Conservation (phyloP, 805 yeast genomes). For the Candida boidinii region DNA sequence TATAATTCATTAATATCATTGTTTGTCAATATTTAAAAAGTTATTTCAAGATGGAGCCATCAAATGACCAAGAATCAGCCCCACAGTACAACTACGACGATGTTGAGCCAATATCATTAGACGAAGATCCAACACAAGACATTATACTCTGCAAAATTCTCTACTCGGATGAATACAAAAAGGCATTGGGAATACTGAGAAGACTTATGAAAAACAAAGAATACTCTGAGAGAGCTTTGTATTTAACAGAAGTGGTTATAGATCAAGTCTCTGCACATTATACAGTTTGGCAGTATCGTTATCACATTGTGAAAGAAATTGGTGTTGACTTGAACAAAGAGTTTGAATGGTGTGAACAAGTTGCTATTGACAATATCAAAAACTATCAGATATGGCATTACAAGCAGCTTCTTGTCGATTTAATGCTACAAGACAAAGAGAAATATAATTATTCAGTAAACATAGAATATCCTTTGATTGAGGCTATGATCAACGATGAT, state of each 20-base stretch:
- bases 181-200: conserved; percentile 52
- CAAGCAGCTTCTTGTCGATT: conserved; percentile 55
- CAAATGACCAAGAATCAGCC: too few species aligned
- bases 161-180: conserved; percentile 64
- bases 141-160: conserved; percentile 45
- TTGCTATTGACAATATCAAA: conserved; percentile 72
- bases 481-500: conserved; percentile 67
- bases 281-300: conserved; percentile 77
- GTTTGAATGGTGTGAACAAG: conserved; percentile 68
- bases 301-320: conserved; percentile 36
- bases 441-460: conserved; percentile 27
- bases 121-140: background rate
- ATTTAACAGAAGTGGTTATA: conserved; percentile 56
- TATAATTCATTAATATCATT: too few species aligned
- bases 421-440: conserved; percentile 8
- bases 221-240: conserved; percentile 61
- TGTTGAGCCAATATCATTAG: conserved; percentile 1
- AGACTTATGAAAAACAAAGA: conserved; percentile 54
- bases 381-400: conserved; percentile 98
- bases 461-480: conserved; percentile 59
- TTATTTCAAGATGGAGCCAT: too few species aligned
- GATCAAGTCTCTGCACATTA: conserved; percentile 80
- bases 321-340: conserved; percentile 38
- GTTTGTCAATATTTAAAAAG: too few species aligned
- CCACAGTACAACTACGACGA: background rate